Conservation (phyloP, 1,139 yeast species). For the Candida smagusa region DNA sequence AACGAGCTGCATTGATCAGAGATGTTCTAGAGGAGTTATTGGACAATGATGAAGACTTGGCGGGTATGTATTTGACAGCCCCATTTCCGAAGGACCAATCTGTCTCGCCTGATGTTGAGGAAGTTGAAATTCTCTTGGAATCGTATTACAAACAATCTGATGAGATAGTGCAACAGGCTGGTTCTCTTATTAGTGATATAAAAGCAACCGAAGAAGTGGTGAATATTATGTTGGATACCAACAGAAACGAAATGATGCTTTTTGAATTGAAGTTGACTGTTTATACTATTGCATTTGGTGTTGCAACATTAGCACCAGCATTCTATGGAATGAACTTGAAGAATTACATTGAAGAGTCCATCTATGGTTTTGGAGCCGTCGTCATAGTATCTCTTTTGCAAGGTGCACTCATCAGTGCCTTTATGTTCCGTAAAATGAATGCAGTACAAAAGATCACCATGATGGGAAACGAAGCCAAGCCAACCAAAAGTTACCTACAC, state of each 20-base stretch:
- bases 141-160: constrained; percentile 94
- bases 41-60: constrained; percentile 87
- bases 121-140: constrained; percentile 86
- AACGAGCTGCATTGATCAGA: constrained; percentile 78
- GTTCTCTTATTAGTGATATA: constrained; percentile 78
- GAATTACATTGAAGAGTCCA: constrained; percentile 80
- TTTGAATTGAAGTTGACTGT: constrained; percentile 82
- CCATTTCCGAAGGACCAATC: constrained; percentile 21
- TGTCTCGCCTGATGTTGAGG: constrained; percentile 52
- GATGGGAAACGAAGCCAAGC: constrained; percentile 33
- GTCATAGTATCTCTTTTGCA: constrained; percentile 47
- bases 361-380: constrained; percentile 61
- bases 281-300: constrained; percentile 79
- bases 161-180: constrained; percentile 93
- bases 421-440: constrained; percentile 48
- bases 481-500: background rate
- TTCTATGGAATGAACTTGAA: constrained; percentile 94
- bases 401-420: constrained; percentile 40
- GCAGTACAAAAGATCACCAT: constrained; percentile 64
- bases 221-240: constrained; percentile 90
- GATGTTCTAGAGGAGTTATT: constrained; percentile 82
- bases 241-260: constrained; percentile 89
- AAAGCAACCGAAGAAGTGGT: constrained; percentile 94
- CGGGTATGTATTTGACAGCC: constrained; percentile 73
- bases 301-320: constrained; percentile 70